Base-by-base conservation (phyloP, 164 flowering plant species). In the Tetrastigma voinierianum region DNA sequence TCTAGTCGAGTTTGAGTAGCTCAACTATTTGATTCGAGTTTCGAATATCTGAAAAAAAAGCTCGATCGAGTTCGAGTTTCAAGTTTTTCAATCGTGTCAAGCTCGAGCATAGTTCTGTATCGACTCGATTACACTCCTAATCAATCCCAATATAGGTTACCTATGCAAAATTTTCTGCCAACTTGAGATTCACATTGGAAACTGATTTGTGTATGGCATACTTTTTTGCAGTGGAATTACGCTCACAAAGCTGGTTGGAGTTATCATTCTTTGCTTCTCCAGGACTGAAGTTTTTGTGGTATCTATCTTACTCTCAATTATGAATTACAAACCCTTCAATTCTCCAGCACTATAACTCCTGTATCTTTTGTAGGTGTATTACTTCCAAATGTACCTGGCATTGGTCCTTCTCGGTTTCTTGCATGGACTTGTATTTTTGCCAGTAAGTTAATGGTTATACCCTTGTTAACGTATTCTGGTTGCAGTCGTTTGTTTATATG, bases 221-320 rank as follows among this genome's bases (percentile, higher is more conserved):
- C 18, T 19, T 53, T 19, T 53, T 72, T 80, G 82, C 94, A 96
- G 99, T 77, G 99, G 99, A 64, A 96, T 96, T 72, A 96, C 99
- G 10, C 81, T 96, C 23, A 96, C 99, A 21, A 96, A 96, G 80
- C 82, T 96, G 15, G 99, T 96, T 51, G 99, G 99, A 23, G 99
- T 96, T 51, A 71, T 96, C 25, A 98, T 96, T 64, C 93, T 96
- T 11, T 80, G 79, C 72, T 96, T 96, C 77, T 80, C 99, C 44
- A 86, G 77, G 76, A 84, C 96, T 4, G 91, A 90, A 86, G 83
- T 96, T 56, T 93, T 96, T 85, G 99, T 96, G 97, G 99, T 94
- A 18, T 68, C 64, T 46, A 13, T 10, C 66, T 51, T 19, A 17
- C 18, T 20, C 57, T 40, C 18, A 4, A 0, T 60, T 32, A 53